Evolutionary conservation across 768 basidiomycete genomes (phyloP).

Genomic region (Phaeotremella skinneri): DNA sequence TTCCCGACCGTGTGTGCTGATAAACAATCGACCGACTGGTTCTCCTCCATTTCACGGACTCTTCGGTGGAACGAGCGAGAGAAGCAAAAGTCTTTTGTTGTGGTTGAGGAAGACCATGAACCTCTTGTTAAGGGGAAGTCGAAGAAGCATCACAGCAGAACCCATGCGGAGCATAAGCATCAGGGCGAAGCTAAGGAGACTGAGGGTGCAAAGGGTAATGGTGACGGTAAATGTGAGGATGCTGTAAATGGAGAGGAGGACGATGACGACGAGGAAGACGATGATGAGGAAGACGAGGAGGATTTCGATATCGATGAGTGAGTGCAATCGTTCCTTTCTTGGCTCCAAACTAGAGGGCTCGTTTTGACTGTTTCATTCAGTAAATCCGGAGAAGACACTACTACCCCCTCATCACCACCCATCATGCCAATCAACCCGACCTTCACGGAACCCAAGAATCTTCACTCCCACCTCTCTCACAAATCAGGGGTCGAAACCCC

Average conservation of each 20-base stretch:
- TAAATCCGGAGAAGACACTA: slow-evolving; percentile 60
- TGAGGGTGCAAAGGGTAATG: slow-evolving; percentile 60
- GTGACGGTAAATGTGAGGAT: slow-evolving; percentile 55
- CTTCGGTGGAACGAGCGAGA: slow-evolving; percentile 99
- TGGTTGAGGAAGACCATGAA: slow-evolving; percentile 81
- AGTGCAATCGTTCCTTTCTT: slow-evolving; percentile 14
- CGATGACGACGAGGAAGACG: slow-evolving; percentile 55
- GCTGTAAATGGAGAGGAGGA: slow-evolving; percentile 33
- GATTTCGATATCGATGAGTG: slow-evolving; percentile 88
- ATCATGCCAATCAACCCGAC: slow-evolving; percentile 11
- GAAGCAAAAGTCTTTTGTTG: slow-evolving; percentile 96
- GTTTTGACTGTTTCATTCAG: slow-evolving; percentile 6
- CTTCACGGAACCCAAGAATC: slow-evolving; percentile 4
- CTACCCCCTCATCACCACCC: slow-evolving; percentile 23
- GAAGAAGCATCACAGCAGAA: slow-evolving; percentile 7
- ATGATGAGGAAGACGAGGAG: slow-evolving; percentile 66
- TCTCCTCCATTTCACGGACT: slow-evolving; percentile 92
- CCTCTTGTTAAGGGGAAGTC: slow-evolving; percentile 47
- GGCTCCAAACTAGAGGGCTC: background rate
- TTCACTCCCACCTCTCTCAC: slow-evolving; percentile 34
- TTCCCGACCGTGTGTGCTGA: slow-evolving; percentile 98
- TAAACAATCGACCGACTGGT: slow-evolving; percentile 98
- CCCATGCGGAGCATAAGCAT: slow-evolving; percentile 29
- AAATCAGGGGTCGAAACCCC: slow-evolving; percentile 51
- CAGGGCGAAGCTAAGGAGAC: slow-evolving; percentile 53